Base-by-base conservation (phyloP, 352 stramenopile species). In the Blastocystis sp. region DNA sequence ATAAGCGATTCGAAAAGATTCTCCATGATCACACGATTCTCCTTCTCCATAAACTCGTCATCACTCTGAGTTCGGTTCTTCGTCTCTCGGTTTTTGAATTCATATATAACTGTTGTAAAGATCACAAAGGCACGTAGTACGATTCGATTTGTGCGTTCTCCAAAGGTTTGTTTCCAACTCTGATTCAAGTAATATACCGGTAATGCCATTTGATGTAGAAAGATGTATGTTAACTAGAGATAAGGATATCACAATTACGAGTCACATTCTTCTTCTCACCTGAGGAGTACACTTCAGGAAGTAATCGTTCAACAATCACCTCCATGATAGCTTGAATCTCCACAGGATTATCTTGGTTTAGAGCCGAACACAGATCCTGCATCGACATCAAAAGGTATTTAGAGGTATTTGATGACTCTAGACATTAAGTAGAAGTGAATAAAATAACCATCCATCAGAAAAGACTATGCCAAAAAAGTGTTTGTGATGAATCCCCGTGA, bases 201-300 rank as follows among this genome's bases (percentile, higher is more conserved):
- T 51, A 81, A 56, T 40, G 70, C 70, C 70, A 81, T 81, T 37
- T 81, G 70, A 24, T 81, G 70, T 22, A 81, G 70, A 60, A 81
- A 81, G 17, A 81, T n/a, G 24, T 81, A 81, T 3, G 33, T 81
- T 64, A 81, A 9, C 70, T 81, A 81, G 24, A 27, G 9, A 51
- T 60, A 0, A 33, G 62, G 15, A 33, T 37, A 27, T 40, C 7
- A 0, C 15, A 64, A 1, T 19, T 30, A 2, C 35, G 40, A 27
- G 22, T 22, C 35, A 78, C 44, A 64, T 81, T 81, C 37, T 42
- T 81, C 70, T 64, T 64, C 48, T 64, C 42, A 62, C 22, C 42
- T 30, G 40, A 35, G 13, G 42, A 81, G 35, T 59, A 30, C 48
- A 81, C 44, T 40, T 64, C 51, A 22, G 51, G 40, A 81, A 81